phyloP scores from a whole-genome alignment of 495 filamentous ascomycete species.

The Penicillium maclennaniae region DNA sequence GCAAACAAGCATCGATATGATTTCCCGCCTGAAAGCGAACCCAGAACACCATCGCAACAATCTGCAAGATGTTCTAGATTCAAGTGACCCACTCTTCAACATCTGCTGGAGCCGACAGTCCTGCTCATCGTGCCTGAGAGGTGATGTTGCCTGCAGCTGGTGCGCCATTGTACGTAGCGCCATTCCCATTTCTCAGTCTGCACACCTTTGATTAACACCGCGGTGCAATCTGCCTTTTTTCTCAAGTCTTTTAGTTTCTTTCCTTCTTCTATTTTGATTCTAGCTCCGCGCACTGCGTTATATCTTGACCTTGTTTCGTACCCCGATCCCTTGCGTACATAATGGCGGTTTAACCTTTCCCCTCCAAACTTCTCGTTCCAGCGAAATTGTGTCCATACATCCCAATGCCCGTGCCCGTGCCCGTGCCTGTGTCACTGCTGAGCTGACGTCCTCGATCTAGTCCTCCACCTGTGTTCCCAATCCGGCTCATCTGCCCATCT shows the following conservation, averaged over 20 bases:
- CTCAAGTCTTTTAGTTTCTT: neutral
- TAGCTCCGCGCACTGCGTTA: neutral
- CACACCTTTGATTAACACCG: neutral
- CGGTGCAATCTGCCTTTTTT: too few species aligned
- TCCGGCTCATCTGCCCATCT: slow-evolving; percentile 35
- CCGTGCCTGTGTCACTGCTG: neutral
- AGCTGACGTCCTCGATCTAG: slow-evolving; percentile 20
- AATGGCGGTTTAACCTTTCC: neutral
- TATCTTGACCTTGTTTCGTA: neutral
- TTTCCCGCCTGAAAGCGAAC: neutral
- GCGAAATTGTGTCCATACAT: neutral
- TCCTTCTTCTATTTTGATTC: too few species aligned
- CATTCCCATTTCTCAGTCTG: neutral
- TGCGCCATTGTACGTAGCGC: slow-evolving; percentile 47
- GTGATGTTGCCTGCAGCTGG: slow-evolving; percentile 47
- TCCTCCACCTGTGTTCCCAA: slow-evolving; percentile 51
- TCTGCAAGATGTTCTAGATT: slow-evolving; percentile 3
- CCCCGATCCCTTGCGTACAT: neutral
- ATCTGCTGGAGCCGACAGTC: slow-evolving; percentile 47
- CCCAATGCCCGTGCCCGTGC: too few species aligned
- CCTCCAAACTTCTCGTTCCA: neutral
- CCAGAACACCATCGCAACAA: slow-evolving; percentile 5
- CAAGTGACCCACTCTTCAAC: slow-evolving; percentile 33
- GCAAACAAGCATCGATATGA: slow-evolving; percentile 4
- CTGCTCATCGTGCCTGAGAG: slow-evolving; percentile 38